Conservation (phyloP, 805 yeast genomes). For the Phaffomyces thermotolerans region DNA sequence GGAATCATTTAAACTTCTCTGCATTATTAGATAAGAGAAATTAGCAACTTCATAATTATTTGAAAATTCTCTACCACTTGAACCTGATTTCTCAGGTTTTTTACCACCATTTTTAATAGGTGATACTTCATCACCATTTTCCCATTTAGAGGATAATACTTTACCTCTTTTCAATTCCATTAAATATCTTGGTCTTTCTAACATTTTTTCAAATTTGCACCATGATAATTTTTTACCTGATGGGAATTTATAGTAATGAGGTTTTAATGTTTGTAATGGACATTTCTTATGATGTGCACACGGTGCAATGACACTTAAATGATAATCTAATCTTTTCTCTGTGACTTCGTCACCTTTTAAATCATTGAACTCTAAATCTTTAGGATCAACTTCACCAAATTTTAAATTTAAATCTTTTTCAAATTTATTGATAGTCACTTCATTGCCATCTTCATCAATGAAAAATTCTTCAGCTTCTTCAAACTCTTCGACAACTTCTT, state of each 20-base stretch:
- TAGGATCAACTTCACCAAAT: slow-evolving; percentile 35
- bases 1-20: slow-evolving; percentile 44
- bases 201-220: slow-evolving; percentile 66
- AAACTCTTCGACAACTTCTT: slow-evolving; percentile 12
- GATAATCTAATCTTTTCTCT: slow-evolving; percentile 26
- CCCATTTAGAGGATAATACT: slow-evolving; percentile 67
- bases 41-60: slow-evolving; percentile 63
- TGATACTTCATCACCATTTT: slow-evolving; percentile 28
- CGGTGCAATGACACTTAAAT: slow-evolving; percentile 73
- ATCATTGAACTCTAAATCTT: slow-evolving; percentile 35
- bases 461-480: slow-evolving; percentile 18
- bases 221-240: slow-evolving; percentile 58
- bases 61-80: slow-evolving; percentile 71
- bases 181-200: slow-evolving; percentile 72
- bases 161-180: slow-evolving; percentile 82
- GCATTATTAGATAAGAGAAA: slow-evolving; percentile 66
- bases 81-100: slow-evolving; percentile 33
- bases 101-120: slow-evolving; percentile 33
- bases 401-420: slow-evolving; percentile 28
- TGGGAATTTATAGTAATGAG: slow-evolving; percentile 50
- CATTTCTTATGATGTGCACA: slow-evolving; percentile 84
- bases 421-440: neutral
- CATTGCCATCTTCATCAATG: slow-evolving; percentile 15
- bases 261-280: slow-evolving; percentile 76
- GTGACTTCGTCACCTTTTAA: slow-evolving; percentile 14